Evolutionary conservation across 2,329 filamentous ascomycete genomes (phyloP).

Genomic region (Didymella lethalis): DNA sequence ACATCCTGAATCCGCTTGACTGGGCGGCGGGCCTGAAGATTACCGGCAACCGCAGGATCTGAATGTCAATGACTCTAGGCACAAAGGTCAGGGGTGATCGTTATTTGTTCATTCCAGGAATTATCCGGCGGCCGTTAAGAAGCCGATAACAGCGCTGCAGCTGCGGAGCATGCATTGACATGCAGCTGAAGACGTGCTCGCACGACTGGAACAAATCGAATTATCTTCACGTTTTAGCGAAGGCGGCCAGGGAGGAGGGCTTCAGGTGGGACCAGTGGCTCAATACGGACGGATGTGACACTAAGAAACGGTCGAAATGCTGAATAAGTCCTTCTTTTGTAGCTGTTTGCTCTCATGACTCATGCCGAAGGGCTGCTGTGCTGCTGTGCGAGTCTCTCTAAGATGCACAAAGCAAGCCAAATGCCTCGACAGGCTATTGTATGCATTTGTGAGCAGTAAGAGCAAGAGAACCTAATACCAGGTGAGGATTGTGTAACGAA

Average conservation of each 20-base stretch:
- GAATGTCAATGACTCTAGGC: neutral
- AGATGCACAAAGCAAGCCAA: neutral
- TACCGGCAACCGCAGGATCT: neutral
- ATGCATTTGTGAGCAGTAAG: constrained; percentile 7
- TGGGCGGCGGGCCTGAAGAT: neutral
- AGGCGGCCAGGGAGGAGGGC: neutral
- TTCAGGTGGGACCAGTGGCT: neutral
- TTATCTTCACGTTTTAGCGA: neutral
- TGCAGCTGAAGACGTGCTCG: constrained; percentile 1
- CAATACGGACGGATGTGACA: neutral
- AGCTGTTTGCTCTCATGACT: neutral
- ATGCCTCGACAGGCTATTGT: constrained; percentile 1
- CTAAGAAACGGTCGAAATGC: neutral
- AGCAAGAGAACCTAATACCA: constrained; percentile 9
- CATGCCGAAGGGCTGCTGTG: neutral
- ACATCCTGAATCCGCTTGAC: neutral
- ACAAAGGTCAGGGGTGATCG: neutral
- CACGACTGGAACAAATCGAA: constrained; percentile 13
- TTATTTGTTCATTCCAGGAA: neutral
- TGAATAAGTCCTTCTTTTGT: neutral
- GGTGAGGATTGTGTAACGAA: constrained; percentile 11
- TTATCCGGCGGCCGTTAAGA: neutral
- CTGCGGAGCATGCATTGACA: constrained; percentile 4
- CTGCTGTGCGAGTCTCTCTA: constrained; percentile 2
- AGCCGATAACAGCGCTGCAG: neutral